These are phyloP conservation scores for Fusarium temperatum DNA, from an alignment of 2,329 filamentous ascomycete species.

Conservation along the genomic window DNA sequence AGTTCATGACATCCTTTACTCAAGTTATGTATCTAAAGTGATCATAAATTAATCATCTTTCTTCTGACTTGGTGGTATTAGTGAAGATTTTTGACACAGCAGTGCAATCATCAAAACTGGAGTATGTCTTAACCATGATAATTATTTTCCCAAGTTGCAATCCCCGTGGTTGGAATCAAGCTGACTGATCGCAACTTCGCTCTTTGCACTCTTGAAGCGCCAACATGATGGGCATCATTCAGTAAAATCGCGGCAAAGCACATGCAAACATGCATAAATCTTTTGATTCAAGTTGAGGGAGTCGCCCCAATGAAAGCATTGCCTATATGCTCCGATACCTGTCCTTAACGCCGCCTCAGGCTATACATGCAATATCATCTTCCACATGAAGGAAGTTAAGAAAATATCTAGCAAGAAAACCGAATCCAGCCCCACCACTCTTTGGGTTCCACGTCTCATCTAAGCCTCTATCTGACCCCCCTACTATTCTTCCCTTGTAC, in stretches of 20 bases:
- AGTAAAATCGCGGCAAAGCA: background rate
- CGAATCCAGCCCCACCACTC: slow-evolving; percentile 1
- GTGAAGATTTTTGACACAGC: background rate
- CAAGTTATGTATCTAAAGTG: background rate
- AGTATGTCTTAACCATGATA: background rate
- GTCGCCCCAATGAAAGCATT: slow-evolving; percentile 17
- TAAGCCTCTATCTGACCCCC: background rate
- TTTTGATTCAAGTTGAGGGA: slow-evolving; percentile 3
- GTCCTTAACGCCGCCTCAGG: slow-evolving; percentile 31
- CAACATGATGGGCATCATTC: background rate
- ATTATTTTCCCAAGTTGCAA: no score
- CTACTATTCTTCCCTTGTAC: background rate
- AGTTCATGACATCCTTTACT: background rate
- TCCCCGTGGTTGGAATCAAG: background rate
- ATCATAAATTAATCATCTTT: background rate
- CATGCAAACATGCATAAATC: background rate
- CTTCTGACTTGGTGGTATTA: background rate
- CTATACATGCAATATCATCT: slow-evolving; percentile 26
- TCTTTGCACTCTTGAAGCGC: background rate
- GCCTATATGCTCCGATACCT: slow-evolving; percentile 27
- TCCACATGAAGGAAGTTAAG: slow-evolving; percentile 17
- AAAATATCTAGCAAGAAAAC: slow-evolving; percentile 9
- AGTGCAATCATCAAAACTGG: background rate
- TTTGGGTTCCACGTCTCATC: background rate
- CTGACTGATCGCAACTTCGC: background rate